These are phyloP conservation scores for Aspergillus felis DNA, from an alignment of 2,329 filamentous ascomycete species.

Conservation along the genomic window DNA sequence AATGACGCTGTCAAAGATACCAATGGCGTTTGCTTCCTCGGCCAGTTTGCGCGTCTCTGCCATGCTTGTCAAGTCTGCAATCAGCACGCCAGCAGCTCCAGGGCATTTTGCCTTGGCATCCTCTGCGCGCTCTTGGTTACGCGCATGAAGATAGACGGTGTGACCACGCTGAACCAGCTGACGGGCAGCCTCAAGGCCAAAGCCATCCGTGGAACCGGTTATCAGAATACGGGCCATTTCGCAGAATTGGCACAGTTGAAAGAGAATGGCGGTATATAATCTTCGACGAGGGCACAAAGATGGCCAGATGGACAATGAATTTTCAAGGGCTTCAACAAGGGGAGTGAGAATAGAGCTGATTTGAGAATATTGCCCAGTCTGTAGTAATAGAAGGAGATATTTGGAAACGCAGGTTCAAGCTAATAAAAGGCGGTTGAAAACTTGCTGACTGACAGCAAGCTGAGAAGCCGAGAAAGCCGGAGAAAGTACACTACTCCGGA, in stretches of 20 bases:
- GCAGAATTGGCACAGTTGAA: neutral
- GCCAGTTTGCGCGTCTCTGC: slow-evolving; percentile 49
- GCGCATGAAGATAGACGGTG: slow-evolving; percentile 53
- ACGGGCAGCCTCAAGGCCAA: slow-evolving; percentile 50
- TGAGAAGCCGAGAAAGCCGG: too few relatives aligned
- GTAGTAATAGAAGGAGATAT: too few relatives aligned
- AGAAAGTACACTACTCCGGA: too few relatives aligned
- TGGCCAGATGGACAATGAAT: too few relatives aligned
- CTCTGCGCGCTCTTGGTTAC: slow-evolving; percentile 49
- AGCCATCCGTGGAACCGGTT: slow-evolving; percentile 55
- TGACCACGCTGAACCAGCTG: slow-evolving; percentile 49
- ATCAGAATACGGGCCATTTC: slow-evolving; percentile 49
- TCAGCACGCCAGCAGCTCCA: slow-evolving; percentile 47
- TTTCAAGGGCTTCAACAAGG: too few relatives aligned
- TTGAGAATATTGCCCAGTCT: too few relatives aligned
- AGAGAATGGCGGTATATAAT: too few relatives aligned
- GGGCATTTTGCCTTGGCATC: slow-evolving; percentile 49
- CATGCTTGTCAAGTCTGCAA: slow-evolving; percentile 52
- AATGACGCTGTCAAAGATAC: slow-evolving; percentile 52
- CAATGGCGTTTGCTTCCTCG: slow-evolving; percentile 46
- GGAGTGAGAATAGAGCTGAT: too few relatives aligned
- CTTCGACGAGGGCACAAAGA: too few relatives aligned
- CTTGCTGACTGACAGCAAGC: too few relatives aligned
- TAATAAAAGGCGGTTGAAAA: too few relatives aligned
- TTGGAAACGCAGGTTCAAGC: too few relatives aligned